Evolutionary conservation across 139 green algal species (phyloP), one percentile per base, ranked within the genome.

Genomic region (Micractinium sp.): DNA sequence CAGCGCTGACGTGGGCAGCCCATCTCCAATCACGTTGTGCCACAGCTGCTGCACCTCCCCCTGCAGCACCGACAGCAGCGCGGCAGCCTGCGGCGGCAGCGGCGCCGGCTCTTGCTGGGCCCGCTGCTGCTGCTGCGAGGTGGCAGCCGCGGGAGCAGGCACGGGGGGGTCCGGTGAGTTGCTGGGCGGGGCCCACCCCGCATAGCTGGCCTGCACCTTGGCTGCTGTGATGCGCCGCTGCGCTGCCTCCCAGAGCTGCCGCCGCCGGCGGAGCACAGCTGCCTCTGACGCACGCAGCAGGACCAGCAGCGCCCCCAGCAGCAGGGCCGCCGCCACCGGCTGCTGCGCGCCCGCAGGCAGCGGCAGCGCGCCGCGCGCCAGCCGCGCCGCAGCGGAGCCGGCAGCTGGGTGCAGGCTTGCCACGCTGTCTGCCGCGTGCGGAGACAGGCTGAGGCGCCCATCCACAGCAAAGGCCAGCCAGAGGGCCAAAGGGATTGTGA

Each of bases 401-500:
- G 82, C 63, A 5, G 63, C 63, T 23, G 82, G 82, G 35, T 78
- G 82, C 82, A 87, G 35, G 22, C 23, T 4, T 3, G 61, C 82
- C 5, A 36, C 82, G 22, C 22, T 22, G 1, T 60, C 81, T 12
- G 67, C 61, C 5, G 82, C 63, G 3, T 63, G 14, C 15, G 82
- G 63, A 22, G 82, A 36, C 35, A 87, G 61, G 31, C 60, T 23
- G 33, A 61, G 63, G 18, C 63, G 22, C 18, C 82, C 82, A 36
- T 87, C 36, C 23, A 41, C 71, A 2, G 85, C 69, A 81, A 74
- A 83, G 16, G 80, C 35, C 23, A 85, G 76, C 75, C 86, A 85
- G 0, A 89, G 75, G 1, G 60, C 75, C 56, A 89, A 60, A 27
- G 86, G 86, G 13, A 89, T 41, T 13, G 76, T 89, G 23, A 89